Evolutionary conservation across 2,329 filamentous ascomycete species (phyloP), one percentile per base, ranked within the genome.

Genomic region (Fusarium sp.): DNA sequence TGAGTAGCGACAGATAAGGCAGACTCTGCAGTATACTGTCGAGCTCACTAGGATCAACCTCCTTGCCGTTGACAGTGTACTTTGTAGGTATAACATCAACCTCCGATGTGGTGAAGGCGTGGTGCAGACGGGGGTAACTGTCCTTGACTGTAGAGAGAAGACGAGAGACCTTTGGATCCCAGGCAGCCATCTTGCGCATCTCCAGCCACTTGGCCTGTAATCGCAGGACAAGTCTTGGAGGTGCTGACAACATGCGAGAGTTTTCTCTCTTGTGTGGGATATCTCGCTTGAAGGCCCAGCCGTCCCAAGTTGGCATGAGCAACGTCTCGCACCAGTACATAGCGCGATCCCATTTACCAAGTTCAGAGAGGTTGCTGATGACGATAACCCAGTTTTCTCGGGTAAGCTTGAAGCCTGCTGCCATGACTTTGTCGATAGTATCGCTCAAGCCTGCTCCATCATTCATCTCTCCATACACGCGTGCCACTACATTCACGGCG

Each of bases 301-400:
- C 93, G 13, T 87, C 86, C 87, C 94, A 97, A 34, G 87, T 84
- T 2, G 87, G 85, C 87, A 97, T 97, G 58, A 98, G 89, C 64
- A 89, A 88, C 26, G 84, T 81, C 81, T 98, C 95, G 76, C 92
- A 95, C 53, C 90, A 80, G 23, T 81, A 77, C 79, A 96, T 97
- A 39, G 94, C 94, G 21, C 90, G 84, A 49, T 88, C 80, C 73
- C 86, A 85, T 46, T 86, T 84, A 46, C 86, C 84, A 56, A 89
- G 83, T 16, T 84, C 81, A 25, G 89, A 88, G 28, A 98, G 87
- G 52, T 85, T 80, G 73, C 91, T 88, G 58, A 97, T 85, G 69
- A 92, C 90, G 52, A 87, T 84, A 77, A 97, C 96, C 93, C 93
- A 97, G 71, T 93, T 94, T 73, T 86, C 86, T 76, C 88, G 90